Evolutionary conservation across 139 green algal species (phyloP).

Genomic region (Marvania coccoides): DNA sequence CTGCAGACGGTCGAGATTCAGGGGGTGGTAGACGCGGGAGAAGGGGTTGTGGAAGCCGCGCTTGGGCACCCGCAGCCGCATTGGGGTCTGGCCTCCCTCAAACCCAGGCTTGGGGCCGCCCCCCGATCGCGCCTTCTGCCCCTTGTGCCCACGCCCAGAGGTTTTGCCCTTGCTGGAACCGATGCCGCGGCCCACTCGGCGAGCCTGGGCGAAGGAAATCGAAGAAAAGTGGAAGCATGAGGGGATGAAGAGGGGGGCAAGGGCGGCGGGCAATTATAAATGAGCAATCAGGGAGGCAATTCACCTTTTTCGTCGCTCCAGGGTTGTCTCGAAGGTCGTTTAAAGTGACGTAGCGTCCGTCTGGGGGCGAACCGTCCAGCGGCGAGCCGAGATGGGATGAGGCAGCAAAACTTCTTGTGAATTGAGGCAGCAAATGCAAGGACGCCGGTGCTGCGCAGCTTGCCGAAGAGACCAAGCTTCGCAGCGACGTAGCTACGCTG

Average conservation of each 20-base stretch:
- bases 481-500: too few relatives aligned
- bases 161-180: slow-evolving; percentile 71
- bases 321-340: slow-evolving; percentile 64
- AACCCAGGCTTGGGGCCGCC: slow-evolving; percentile 48
- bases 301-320: slow-evolving; percentile 42
- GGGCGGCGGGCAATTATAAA: not conserved
- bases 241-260: not conserved
- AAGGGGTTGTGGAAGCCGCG: slow-evolving; percentile 64
- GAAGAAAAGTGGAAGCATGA: not conserved
- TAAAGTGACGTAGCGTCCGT: slow-evolving; percentile 24
- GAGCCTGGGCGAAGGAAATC: not conserved
- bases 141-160: slow-evolving; percentile 65
- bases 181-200: slow-evolving; percentile 54
- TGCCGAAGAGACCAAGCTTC: too few relatives aligned
- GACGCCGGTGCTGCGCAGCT: too few relatives aligned
- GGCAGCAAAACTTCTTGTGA: not conserved
- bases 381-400: too few relatives aligned
- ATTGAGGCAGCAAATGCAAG: too few relatives aligned
- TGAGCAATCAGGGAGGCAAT: not conserved
- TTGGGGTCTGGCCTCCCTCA: slow-evolving; percentile 75
- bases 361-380: too few relatives aligned
- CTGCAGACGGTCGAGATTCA: slow-evolving; percentile 61
- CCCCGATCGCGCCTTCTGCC: slow-evolving; percentile 61
- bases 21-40: slow-evolving; percentile 19
- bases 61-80: slow-evolving; percentile 51